These are phyloP conservation scores for Entomophthora muscae DNA, from an alignment of 371 early-diverging fungal species.

Conservation along the genomic window DNA sequence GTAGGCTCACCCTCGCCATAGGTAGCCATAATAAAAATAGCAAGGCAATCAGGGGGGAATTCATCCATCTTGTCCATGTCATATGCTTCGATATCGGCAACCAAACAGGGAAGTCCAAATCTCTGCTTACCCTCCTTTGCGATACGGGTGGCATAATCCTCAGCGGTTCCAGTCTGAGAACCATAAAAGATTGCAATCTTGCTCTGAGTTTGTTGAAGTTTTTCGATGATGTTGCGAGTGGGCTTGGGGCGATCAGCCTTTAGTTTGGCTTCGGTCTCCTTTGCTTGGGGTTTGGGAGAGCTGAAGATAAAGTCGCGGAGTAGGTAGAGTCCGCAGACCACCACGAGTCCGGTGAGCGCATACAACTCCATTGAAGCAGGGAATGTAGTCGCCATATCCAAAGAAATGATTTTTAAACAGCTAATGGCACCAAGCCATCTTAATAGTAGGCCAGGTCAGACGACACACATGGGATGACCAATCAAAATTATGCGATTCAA, in stretches of 20 bases:
- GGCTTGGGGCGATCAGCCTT: conserved; percentile 6
- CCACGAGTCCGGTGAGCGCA: conserved; percentile 1
- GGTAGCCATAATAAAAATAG: conserved; percentile 75
- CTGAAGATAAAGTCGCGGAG: background rate
- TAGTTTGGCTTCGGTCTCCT: background rate
- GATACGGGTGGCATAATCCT: conserved; percentile 76
- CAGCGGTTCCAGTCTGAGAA: conserved; percentile 93
- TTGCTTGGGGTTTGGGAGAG: conserved; percentile 6
- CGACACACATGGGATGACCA: no score
- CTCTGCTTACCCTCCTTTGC: conserved; percentile 64
- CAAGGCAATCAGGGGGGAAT: conserved; percentile 37
- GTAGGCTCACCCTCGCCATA: conserved; percentile 88
- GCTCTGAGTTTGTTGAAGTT: conserved; percentile 6
- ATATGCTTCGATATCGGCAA: conserved; percentile 73
- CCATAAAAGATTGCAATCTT: conserved; percentile 70
- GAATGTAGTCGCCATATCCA: no score
- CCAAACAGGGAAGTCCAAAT: conserved; percentile 55
- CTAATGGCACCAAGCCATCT: no score
- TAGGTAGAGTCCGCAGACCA: background rate
- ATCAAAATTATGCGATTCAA: no score
- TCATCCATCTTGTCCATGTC: conserved; percentile 57
- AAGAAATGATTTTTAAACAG: no score
- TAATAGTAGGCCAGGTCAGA: no score
- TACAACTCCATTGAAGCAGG: background rate
- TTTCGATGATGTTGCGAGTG: conserved; percentile 6